Evolutionary conservation across 495 filamentous ascomycete species (phyloP).

Genomic region (Annulohypoxylon maeteangense): DNA sequence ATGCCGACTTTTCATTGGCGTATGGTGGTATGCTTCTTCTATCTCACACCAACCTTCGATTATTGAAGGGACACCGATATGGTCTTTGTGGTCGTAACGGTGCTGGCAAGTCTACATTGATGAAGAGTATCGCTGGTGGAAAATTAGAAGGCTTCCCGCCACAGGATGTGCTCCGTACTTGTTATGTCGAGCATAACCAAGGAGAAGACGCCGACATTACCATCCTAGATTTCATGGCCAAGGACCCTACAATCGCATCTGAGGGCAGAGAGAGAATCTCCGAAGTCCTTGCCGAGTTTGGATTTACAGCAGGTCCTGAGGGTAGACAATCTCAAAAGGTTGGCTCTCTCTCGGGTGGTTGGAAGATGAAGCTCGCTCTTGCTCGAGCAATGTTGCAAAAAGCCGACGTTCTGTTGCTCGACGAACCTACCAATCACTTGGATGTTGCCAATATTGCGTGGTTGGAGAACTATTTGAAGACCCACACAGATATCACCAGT

Average conservation of each 20-base stretch:
- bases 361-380: constrained; percentile 99
- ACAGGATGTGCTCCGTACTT: constrained; percentile 89
- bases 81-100: constrained; percentile 97
- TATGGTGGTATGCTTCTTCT: constrained; percentile 99
- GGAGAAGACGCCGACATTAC: constrained; percentile 95
- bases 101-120: constrained; percentile 97
- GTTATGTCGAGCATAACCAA: constrained; percentile 99
- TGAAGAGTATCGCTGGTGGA: constrained; percentile 93
- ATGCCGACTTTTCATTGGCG: constrained; percentile 95
- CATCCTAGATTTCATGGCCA: constrained; percentile 89
- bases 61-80: constrained; percentile 96
- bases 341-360: constrained; percentile 96
- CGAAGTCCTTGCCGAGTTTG: constrained; percentile 85
- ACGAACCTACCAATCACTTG: constrained; percentile 99
- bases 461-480: constrained; percentile 94
- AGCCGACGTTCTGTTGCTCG: constrained; percentile 93
- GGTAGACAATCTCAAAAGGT: constrained; percentile 88
- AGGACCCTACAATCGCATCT: constrained; percentile 82
- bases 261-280: constrained; percentile 82
- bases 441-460: constrained; percentile 97
- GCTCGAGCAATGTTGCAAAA: constrained; percentile 96
- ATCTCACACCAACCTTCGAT: constrained; percentile 92
- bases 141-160: constrained; percentile 98
- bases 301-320: constrained; percentile 89
- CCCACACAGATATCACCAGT: constrained; percentile 94